Evolutionary conservation across 768 basidiomycete species (phyloP).

Genomic region (Termitomyces sp.): DNA sequence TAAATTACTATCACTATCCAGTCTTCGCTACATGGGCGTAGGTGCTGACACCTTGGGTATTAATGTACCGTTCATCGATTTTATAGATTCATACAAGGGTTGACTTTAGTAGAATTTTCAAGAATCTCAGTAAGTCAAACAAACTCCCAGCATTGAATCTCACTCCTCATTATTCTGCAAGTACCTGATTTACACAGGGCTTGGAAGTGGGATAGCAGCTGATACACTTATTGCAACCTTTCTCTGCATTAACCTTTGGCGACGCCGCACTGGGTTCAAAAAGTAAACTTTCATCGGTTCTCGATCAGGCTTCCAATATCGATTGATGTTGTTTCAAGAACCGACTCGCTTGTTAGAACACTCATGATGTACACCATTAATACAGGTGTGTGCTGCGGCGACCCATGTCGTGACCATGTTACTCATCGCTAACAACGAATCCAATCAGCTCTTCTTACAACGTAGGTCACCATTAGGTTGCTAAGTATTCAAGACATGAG

Average conservation of each 20-base stretch:
- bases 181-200: background rate
- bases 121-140: background rate
- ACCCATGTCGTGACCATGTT: too few species aligned
- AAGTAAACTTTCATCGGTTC: background rate
- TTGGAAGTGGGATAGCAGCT: background rate
- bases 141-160: too few species aligned
- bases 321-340: background rate
- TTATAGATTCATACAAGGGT: background rate
- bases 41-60: background rate
- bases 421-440: background rate
- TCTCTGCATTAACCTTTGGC: conserved; percentile 1
- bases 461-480: background rate
- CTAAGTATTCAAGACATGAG: background rate
- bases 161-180: background rate
- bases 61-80: background rate
- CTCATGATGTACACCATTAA: background rate
- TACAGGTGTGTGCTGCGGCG: background rate
- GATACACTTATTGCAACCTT: background rate
- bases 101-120: background rate
- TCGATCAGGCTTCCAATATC: too few species aligned
- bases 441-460: background rate
- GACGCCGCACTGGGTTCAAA: background rate
- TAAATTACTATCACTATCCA: background rate
- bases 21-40: background rate
- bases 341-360: background rate